A percentile compares a stretch with the other conserved stretches of the same genome.
These are phyloP conservation scores for Aspergillus brasiliensis DNA, from an alignment of 2,329 filamentous ascomycete genomes.

Conservation along the genomic window DNA sequence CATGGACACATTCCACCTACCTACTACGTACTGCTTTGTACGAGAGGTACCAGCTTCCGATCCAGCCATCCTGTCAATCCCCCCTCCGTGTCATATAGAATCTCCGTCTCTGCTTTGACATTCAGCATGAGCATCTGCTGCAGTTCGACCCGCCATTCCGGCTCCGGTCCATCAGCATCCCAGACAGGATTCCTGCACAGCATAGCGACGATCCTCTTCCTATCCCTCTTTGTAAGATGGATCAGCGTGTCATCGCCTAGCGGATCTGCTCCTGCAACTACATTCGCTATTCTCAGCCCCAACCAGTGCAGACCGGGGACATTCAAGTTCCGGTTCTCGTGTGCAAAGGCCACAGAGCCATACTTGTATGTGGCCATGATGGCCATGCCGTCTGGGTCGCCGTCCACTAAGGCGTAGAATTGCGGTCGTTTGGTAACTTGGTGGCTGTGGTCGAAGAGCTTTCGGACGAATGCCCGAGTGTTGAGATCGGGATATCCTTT, in stretches of 20 bases:
- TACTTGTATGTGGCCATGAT: conserved; percentile 66
- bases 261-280: conserved; percentile 32
- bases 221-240: conserved; percentile 55
- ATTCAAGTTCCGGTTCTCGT: conserved; percentile 53
- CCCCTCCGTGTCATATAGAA: conserved; percentile 48
- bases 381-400: conserved; percentile 64
- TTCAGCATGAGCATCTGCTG: conserved; percentile 65
- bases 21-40: conserved; percentile 12
- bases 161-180: conserved; percentile 47
- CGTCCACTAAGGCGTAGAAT: conserved; percentile 60
- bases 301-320: conserved; percentile 57
- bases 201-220: conserved; percentile 58
- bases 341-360: conserved; percentile 58
- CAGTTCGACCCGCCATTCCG: conserved; percentile 54
- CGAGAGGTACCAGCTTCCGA: conserved; percentile 29
- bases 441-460: conserved; percentile 41
- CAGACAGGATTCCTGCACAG: conserved; percentile 49
- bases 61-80: conserved; percentile 50
- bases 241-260: conserved; percentile 39
- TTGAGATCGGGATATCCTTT: conserved; percentile 67
- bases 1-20: neutral
- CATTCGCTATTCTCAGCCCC: conserved; percentile 54
- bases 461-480: conserved; percentile 57
- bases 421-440: conserved; percentile 32
- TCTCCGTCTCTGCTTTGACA: conserved; percentile 64